A percentile compares a stretch with the other conserved stretches of the same genome.
phyloP scores from a whole-genome alignment of 139 green algal species.

The Chlamydomonas sp. region DNA sequence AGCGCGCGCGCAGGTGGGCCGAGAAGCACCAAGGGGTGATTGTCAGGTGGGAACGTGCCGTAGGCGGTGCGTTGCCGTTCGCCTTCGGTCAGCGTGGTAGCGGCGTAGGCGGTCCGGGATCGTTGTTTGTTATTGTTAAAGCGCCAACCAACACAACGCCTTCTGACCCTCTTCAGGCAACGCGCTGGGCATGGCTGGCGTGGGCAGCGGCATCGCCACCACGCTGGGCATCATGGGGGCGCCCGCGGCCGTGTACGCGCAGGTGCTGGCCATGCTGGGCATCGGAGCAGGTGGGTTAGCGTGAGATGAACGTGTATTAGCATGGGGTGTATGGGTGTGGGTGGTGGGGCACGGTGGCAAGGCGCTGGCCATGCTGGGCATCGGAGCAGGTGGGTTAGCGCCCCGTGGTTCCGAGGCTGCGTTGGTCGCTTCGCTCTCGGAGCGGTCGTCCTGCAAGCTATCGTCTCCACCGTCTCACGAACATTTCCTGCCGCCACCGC shows the following conservation, averaged over 20 bases:
- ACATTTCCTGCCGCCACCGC: background rate
- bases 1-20: slow-evolving; percentile 66
- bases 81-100: no score
- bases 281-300: slow-evolving; percentile 20
- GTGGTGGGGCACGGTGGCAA: background rate
- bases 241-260: slow-evolving; percentile 20
- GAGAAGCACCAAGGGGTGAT: no score
- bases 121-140: no score
- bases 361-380: slow-evolving; percentile 23
- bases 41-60: no score
- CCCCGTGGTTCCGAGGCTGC: no score
- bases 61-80: no score
- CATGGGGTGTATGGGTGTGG: background rate
- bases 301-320: background rate
- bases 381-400: slow-evolving; percentile 18
- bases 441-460: background rate
- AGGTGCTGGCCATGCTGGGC: slow-evolving; percentile 32
- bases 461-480: background rate
- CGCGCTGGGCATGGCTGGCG: slow-evolving; percentile 82
- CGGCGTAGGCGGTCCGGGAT: background rate
- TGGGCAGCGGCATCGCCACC: slow-evolving; percentile 75
- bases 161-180: slow-evolving; percentile 63
- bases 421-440: no score
- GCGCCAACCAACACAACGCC: no score
- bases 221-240: slow-evolving; percentile 73